A percentile compares a stretch with the other conserved stretches of the same genome.
phyloP scores from a whole-genome alignment of 768 basidiomycete genomes.

The Lactifluus pinguis region DNA sequence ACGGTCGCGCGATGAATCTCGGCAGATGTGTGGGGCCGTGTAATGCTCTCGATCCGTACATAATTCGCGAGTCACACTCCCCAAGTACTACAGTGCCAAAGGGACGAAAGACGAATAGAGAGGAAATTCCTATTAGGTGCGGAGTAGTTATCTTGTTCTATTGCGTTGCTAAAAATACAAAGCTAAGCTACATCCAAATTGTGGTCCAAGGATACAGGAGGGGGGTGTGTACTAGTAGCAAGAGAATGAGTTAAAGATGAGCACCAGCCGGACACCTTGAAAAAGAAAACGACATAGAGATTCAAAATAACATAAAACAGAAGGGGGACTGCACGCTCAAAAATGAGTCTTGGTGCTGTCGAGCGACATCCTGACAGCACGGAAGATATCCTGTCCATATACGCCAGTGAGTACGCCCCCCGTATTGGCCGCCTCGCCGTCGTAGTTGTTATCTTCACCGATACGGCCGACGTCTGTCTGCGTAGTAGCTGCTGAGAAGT shows the following conservation, averaged over 20 bases:
- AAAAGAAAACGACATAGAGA: background rate
- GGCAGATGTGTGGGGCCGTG: background rate
- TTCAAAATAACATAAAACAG: background rate
- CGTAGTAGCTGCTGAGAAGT: background rate
- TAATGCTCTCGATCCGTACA: background rate
- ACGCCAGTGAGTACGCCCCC: background rate
- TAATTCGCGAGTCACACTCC: background rate
- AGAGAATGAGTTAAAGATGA: constrained; percentile 1
- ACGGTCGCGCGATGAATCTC: constrained; percentile 1
- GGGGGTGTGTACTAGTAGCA: constrained; percentile 6
- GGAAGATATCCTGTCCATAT: constrained; percentile 7
- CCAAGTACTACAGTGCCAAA: no score
- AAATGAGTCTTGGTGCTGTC: background rate
- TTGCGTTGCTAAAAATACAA: constrained; percentile 10
- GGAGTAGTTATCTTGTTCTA: background rate
- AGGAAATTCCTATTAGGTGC: background rate
- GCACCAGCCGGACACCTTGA: background rate
- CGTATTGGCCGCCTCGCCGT: background rate
- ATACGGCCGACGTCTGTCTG: background rate
- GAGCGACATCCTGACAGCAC: background rate
- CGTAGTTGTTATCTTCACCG: background rate
- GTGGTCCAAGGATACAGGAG: constrained; percentile 7
- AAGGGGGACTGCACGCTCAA: background rate
- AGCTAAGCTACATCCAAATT: constrained; percentile 7
- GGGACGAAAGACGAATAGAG: background rate